Evolutionary conservation across 2,329 filamentous ascomycete genomes (phyloP).

Genomic region (Penicillium fuscoglaucum): DNA sequence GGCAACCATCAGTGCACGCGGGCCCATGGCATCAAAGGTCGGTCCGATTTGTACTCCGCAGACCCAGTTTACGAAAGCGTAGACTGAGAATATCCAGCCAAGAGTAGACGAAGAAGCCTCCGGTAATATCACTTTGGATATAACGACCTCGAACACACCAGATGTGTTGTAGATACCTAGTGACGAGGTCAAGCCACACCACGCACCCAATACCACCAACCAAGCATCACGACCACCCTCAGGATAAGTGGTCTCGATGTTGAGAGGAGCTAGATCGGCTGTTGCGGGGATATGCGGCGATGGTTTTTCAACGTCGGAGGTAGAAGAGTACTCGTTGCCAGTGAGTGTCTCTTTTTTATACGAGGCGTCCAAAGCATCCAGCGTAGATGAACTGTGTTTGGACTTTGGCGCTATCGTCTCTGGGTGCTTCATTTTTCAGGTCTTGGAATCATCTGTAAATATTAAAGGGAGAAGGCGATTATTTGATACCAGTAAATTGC

Average conservation of each 20-base stretch:
- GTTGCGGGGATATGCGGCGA: not conserved
- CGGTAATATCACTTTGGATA: constrained; percentile 18
- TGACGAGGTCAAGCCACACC: constrained; percentile 29
- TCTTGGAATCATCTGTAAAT: not conserved
- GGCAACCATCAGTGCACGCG: not conserved
- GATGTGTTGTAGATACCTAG: constrained; percentile 11
- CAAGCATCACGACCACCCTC: not conserved
- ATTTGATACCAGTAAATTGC: not conserved
- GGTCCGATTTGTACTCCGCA: not conserved
- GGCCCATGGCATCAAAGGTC: not conserved
- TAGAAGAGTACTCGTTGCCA: not conserved
- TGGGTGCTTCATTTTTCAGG: not conserved
- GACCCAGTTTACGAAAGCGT: not conserved
- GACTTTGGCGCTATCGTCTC: not conserved
- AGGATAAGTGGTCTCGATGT: not conserved
- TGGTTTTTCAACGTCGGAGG: not conserved
- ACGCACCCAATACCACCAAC: constrained; percentile 28
- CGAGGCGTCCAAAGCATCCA: not conserved
- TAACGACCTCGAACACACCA: constrained; percentile 23
- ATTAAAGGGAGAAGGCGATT: not conserved
- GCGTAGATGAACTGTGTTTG: no score
- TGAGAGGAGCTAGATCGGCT: not conserved
- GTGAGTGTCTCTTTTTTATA: not conserved
- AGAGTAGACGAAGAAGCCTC: constrained; percentile 4
- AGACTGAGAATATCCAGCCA: not conserved